Base-by-base conservation (phyloP, 2,329 filamentous ascomycete species). In the Aspergillus eucalypticola region DNA sequence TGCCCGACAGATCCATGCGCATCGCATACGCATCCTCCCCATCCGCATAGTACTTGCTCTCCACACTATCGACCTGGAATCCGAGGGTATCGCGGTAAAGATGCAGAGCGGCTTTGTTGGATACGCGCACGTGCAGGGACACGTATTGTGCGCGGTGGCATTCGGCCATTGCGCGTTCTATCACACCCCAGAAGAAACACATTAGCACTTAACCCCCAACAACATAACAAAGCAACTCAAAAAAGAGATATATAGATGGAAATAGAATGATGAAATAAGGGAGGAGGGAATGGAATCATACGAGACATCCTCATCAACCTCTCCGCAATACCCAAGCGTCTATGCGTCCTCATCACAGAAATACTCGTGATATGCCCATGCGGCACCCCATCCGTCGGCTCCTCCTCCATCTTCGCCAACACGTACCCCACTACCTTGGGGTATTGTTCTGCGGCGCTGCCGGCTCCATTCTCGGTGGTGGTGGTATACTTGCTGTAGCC, bases 391-490 rank as follows among this genome's bases (percentile, higher is more conserved):
- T 98, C 94, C 61, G 89, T 75, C 7, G 95, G 94, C 77, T 98
- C 95, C 82, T 99, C 95, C 79, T 99, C 95, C 93, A 99, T 99
- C 84, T 99, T 99, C 54, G 95, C 95, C 25, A 99, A 88, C n/a
- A 99, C 95, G 75, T 99, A 99, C 70, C 95, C 95, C 23, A 99
- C 95, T 62, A 99, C 96, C 79, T 97, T 96, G 67, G 95, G 95
- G 71, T 96, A 95, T 76, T 96, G 59, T 42, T 72, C 65, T 8
- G 64, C 58, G 46, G 70, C 48, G 51, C 68, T 61, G 2, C 60
- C 67, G 3, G 59, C 52, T 65, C 69, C 7, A 27, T 27, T 27
- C 25, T 27, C 25, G 7, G 25, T 25, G 23, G 23, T 25, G 23
- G 94, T 90, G 50, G 89, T 88, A 0, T 90, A 88, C 67, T 84